phyloP scores from a whole-genome alignment of 2,329 filamentous ascomycete species.

The Fusarium oligoseptatum region DNA sequence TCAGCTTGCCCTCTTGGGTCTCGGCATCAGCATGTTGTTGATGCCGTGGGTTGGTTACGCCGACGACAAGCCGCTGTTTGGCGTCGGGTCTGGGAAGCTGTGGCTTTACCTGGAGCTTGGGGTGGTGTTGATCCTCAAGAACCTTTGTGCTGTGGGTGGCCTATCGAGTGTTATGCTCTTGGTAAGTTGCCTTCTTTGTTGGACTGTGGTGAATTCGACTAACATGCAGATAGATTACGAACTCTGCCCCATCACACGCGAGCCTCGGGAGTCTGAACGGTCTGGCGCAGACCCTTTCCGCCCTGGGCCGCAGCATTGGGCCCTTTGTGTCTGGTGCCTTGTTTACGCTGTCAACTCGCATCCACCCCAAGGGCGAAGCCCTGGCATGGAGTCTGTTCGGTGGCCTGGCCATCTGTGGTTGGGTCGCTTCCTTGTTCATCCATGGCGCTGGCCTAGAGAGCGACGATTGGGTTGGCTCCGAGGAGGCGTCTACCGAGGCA shows the following conservation, averaged over 20 bases:
- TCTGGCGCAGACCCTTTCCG: conserved; percentile 92
- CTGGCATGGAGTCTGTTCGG: conserved; percentile 91
- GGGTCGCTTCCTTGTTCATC: conserved; percentile 83
- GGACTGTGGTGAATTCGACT: background rate
- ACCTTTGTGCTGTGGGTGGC: conserved; percentile 88
- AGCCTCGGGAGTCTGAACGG: conserved; percentile 93
- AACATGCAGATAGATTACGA: conserved; percentile 77
- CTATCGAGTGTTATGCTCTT: conserved; percentile 89
- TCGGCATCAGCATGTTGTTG: conserved; percentile 84
- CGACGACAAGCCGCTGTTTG: conserved; percentile 67
- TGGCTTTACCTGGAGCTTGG: conserved; percentile 89
- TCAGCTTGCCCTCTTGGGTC: conserved; percentile 80
- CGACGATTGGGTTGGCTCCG: conserved; percentile 62
- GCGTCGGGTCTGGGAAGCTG: conserved; percentile 71
- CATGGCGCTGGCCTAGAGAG: conserved; percentile 72
- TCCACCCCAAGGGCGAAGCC: conserved; percentile 85
- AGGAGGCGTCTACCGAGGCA: conserved; percentile 26
- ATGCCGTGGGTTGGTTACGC: conserved; percentile 93
- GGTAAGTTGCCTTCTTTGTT: conserved; percentile 62
- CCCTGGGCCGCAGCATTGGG: conserved; percentile 87
- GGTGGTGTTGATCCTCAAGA: conserved; percentile 85
- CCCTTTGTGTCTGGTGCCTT: conserved; percentile 90
- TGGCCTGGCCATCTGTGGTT: conserved; percentile 84
- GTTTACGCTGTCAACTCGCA: conserved; percentile 81
- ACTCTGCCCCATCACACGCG: conserved; percentile 87